Evolutionary conservation across 164 flowering plant genomes (phyloP), one percentile per base, ranked within the genome.

Genomic region (Tinospora cordifolia): DNA sequence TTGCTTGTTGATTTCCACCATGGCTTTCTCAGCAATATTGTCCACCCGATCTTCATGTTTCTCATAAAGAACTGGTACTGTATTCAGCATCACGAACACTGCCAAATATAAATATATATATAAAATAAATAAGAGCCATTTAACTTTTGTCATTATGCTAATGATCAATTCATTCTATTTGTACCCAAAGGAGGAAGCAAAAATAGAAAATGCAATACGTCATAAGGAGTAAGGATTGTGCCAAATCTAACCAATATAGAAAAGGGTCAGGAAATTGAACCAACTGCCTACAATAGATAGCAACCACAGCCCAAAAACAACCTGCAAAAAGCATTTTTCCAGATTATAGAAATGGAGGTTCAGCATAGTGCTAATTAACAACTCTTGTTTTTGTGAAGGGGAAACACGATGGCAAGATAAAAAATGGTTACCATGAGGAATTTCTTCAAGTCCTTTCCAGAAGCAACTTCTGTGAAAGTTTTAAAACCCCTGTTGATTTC

Each of bases 1-100:
- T 24, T 88, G 95, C 82, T 87, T 91, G 79, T 84, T 88, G 60
- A 91, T 62, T 84, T 87, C 93, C 21, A 76, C 63, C 75, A 70
- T 44, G 2, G 87, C 97, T 74, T 87, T 91, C 83, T 93, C 93
- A 8, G 84, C 89, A 64, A 78, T 81, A 26, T 83, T 39, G 67
- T 93, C 97, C 7, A 93, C 83, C 59, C 84, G 74, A 75, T 89
- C 90, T 77, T 91, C 97, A 36, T 91, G 82, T 57, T 88, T 91
- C 82, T 93, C 97, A 68, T 91, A 91, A 2, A 89, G 62, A 64
- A 85, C 78, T 26, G 97, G 96, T 59, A 93, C 78, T 0, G 98
- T 85, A 82, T 79, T 85, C 64, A 91, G 77, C 77, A 87, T 68
- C 62, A 93, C 80, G 78, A 87, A 80, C 17, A 66, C 98, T 93